Percentiles rank a stretch among this genome's conserved stretches.
Evolutionary conservation across 352 stramenopile genomes (phyloP).

Genomic region (Pythium biforme): DNA sequence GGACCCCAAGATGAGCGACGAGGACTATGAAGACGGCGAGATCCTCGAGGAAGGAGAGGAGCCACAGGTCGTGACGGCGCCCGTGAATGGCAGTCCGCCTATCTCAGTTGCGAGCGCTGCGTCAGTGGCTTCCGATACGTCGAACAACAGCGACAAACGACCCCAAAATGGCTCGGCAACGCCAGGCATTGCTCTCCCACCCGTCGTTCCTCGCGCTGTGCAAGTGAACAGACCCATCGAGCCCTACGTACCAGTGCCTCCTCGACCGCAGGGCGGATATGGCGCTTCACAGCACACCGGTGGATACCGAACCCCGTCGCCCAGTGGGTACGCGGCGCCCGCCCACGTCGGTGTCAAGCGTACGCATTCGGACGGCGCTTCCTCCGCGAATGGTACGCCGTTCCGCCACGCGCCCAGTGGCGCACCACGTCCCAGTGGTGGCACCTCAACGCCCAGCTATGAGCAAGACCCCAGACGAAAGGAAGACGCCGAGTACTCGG

Average conservation of each 20-base stretch:
- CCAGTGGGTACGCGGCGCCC: conserved; percentile 5
- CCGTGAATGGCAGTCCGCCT: not conserved
- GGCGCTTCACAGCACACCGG: not conserved
- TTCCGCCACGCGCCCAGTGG: not conserved
- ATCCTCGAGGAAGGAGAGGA: conserved; percentile 71
- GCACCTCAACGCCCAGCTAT: conserved; percentile 1
- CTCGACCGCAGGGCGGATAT: conserved; percentile 1
- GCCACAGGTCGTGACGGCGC: conserved; percentile 12
- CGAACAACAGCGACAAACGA: not conserved
- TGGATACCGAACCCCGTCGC: conserved; percentile 14
- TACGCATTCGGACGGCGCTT: conserved; percentile 27
- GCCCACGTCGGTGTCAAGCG: conserved; percentile 27
- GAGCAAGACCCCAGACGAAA: conserved; percentile 14
- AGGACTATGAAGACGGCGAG: conserved; percentile 71
- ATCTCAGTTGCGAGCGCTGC: not conserved
- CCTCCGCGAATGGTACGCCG: not conserved
- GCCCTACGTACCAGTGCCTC: conserved; percentile 5
- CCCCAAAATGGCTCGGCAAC: conserved; percentile 2
- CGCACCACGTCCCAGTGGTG: conserved; percentile 6
- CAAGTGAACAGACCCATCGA: not conserved
- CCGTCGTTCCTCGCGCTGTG: not conserved
- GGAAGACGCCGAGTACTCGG: conserved; percentile 45
- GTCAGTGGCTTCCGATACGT: not conserved
- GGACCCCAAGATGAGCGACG: conserved; percentile 23
- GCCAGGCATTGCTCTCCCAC: not conserved